Evolutionary conservation across 257 asterid genomes (phyloP), one percentile per base, ranked within the genome.

Genomic region (Plantago major): DNA sequence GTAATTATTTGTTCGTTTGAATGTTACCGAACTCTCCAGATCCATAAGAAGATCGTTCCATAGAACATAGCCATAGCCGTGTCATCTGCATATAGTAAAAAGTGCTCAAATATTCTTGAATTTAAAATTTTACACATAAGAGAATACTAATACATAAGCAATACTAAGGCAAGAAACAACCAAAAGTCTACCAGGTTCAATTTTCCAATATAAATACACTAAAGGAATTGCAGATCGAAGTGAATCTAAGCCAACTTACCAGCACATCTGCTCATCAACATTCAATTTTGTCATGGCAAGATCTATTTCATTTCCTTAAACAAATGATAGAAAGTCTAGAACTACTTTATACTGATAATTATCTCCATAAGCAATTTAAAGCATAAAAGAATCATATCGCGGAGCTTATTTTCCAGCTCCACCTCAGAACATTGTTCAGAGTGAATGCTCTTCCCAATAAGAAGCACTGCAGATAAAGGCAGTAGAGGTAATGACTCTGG

Each of bases 201-300:
- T 52, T 18, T 22, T 10, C 38, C 15, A 3, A 8, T 51, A 51
- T 33, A 28, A 17, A 51, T 19, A 51, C 38, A 52, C 61, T 64
- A 49, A 60, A 67, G 51, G 18, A 51, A 52, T 42, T 46, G 67
- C 48, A 71, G 70, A 62, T 48, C 58, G 51, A 70, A 56, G 14
- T 58, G 67, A 64, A 65, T 52, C 42, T 46, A 55, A 67, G 54
- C 54, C n/a, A n/a, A n/a, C n/a, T n/a, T n/a, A n/a, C n/a, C n/a
- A n/a, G n/a, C n/a, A n/a, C n/a, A n/a, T n/a, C 82, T 93, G 99
- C 80, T 93, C 99, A 76, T 93, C 99, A 22, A 97, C 91, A 63
- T 82, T 82, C 78, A 93, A 75, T 75, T 82, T 93, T 50, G 94
- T 81, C 86, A 97, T 81, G 68, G 83, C 74, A 15, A 93, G 95